A percentile compares a stretch with the other conserved stretches of the same genome.
Evolutionary conservation across 2,329 filamentous ascomycete genomes (phyloP).

Genomic region (Pseudonectria buxi): DNA sequence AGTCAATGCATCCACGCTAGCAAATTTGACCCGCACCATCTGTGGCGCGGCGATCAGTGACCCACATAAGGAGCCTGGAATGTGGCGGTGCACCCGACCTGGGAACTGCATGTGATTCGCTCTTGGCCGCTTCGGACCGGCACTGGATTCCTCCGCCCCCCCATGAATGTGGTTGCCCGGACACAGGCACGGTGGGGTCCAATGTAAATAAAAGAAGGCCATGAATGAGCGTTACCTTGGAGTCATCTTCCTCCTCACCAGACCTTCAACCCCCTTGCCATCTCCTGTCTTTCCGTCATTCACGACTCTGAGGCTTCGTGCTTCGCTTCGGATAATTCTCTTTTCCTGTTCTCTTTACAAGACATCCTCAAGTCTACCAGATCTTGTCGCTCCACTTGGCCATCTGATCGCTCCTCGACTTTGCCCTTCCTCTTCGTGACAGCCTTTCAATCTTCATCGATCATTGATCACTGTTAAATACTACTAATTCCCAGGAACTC

Average conservation of each 20-base stretch:
- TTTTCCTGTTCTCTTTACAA: conserved; percentile 19
- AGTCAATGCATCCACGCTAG: no score
- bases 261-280: conserved; percentile 15
- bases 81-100: no score
- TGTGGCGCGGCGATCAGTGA: no score
- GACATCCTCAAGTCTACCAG: conserved; percentile 35
- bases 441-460: conserved; percentile 42
- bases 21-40: no score
- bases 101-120: background rate
- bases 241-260: conserved; percentile 19
- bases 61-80: no score
- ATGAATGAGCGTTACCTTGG: conserved; percentile 11
- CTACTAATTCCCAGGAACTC: conserved; percentile 50
- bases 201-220: conserved; percentile 42
- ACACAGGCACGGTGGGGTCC: conserved; percentile 27
- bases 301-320: conserved; percentile 11
- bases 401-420: conserved; percentile 44
- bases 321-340: conserved; percentile 17
- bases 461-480: conserved; percentile 33
- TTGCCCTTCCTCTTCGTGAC: conserved; percentile 31
- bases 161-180: conserved; percentile 28
- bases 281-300: conserved; percentile 4
- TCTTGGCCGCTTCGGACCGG: conserved; percentile 14
- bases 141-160: conserved; percentile 12
- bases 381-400: conserved; percentile 39